Conservation (phyloP, 495 filamentous ascomycete species). For the Trichocladium antarcticum region DNA sequence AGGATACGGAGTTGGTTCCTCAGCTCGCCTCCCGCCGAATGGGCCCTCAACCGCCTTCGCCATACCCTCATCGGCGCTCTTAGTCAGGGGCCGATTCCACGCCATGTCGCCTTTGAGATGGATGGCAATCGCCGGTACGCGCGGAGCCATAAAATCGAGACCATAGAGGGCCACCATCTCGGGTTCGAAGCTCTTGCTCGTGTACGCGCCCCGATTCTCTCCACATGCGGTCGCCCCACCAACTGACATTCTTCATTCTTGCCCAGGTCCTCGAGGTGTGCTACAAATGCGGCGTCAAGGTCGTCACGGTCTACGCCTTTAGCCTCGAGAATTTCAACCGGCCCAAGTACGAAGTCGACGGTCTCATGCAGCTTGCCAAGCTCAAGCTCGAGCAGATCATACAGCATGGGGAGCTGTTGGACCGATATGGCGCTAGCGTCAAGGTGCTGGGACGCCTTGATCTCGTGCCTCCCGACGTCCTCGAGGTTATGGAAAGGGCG, state of each 20-base stretch:
- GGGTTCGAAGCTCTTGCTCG: slow-evolving; percentile 90
- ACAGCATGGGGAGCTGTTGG: slow-evolving; percentile 85
- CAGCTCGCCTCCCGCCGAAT: slow-evolving; percentile 81
- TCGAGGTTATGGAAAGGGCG: slow-evolving; percentile 74
- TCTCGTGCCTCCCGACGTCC: slow-evolving; percentile 71
- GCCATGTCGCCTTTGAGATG: slow-evolving; percentile 97
- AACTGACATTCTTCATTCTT: slow-evolving; percentile 1
- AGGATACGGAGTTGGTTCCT: slow-evolving; percentile 77
- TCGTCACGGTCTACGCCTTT: slow-evolving; percentile 96
- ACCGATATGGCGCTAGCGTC: slow-evolving; percentile 82
- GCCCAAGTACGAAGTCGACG: slow-evolving; percentile 94
- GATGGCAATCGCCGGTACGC: slow-evolving; percentile 94
- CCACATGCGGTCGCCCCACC: neutral
- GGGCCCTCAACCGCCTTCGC: slow-evolving; percentile 57
- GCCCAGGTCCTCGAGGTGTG: slow-evolving; percentile 84
- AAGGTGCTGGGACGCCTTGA: slow-evolving; percentile 72
- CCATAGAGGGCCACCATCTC: slow-evolving; percentile 90
- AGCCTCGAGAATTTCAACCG: slow-evolving; percentile 98
- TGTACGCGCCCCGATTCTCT: slow-evolving; percentile 31
- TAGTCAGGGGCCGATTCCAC: slow-evolving; percentile 79
- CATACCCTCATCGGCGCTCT: slow-evolving; percentile 78
- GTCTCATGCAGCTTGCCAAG: slow-evolving; percentile 95
- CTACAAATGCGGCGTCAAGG: slow-evolving; percentile 89
- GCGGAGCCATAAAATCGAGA: slow-evolving; percentile 81
- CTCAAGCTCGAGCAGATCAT: slow-evolving; percentile 81